phyloP scores from a whole-genome alignment of 345 rosid genomes.

The Chamaenerion angustifolium region DNA sequence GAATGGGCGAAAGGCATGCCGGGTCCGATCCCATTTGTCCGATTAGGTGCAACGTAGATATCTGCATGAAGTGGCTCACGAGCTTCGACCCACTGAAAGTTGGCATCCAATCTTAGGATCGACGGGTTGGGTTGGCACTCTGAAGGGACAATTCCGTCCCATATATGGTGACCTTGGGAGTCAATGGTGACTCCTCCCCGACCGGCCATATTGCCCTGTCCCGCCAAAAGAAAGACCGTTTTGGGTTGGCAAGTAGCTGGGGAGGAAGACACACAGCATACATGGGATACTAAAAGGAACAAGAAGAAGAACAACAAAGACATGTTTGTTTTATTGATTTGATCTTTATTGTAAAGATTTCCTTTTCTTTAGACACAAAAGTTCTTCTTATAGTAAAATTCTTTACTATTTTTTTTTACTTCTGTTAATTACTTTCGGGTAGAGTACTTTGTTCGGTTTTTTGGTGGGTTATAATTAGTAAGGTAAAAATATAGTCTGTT shows the following conservation, averaged over 20 bases:
- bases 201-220: conserved; percentile 95
- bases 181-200: conserved; percentile 61
- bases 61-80: conserved; percentile 69
- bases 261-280: too few species aligned
- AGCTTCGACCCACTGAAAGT: conserved; percentile 47
- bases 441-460: too few species aligned
- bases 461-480: too few species aligned
- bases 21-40: conserved; percentile 63
- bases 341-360: too few species aligned
- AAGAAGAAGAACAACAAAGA: too few species aligned
- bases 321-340: too few species aligned
- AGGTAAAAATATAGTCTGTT: too few species aligned
- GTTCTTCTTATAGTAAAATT: too few species aligned
- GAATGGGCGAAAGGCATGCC: conserved; percentile 68
- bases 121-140: conserved; percentile 42
- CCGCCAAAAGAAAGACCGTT: conserved; percentile 43
- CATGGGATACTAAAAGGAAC: too few species aligned
- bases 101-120: conserved; percentile 33
- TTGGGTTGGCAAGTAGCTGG: background rate
- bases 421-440: too few species aligned
- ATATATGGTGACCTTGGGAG: conserved; percentile 13
- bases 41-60: conserved; percentile 27
- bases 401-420: too few species aligned
- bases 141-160: conserved; percentile 62
- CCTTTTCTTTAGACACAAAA: too few species aligned